Percentiles rank a stretch among this genome's conserved stretches.
These are phyloP conservation scores for Castanospermum australe DNA, from an alignment of 306 rosid species.

Conservation along the genomic window DNA sequence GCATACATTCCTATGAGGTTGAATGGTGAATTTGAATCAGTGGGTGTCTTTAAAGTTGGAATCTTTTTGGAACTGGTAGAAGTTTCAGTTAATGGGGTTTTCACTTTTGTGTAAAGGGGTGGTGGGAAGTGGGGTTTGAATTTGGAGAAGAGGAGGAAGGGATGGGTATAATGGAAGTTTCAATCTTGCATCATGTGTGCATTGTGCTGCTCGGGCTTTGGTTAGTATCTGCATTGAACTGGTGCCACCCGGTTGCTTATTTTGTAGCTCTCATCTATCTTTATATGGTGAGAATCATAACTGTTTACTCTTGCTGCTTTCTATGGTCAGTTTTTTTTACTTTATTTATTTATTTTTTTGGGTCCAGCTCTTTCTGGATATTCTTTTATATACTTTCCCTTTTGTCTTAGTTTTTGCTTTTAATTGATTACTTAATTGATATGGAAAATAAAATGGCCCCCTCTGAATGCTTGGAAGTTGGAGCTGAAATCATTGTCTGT, in stretches of 20 bases:
- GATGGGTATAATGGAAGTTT: conserved; percentile 74
- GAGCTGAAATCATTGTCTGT: conserved; percentile 13
- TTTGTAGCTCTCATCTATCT: conserved; percentile 72
- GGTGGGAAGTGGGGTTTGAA: no score
- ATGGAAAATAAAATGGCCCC: not conserved
- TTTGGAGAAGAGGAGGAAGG: not conserved
- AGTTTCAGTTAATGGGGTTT: not conserved
- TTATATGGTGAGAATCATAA: conserved; percentile 52
- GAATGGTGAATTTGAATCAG: not conserved
- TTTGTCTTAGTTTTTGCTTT: not conserved
- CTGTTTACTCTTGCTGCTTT: not conserved
- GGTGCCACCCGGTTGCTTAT: conserved; percentile 59
- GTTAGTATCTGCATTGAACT: conserved; percentile 64
- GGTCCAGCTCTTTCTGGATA: not conserved
- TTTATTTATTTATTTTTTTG: no score
- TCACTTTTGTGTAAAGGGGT: not conserved
- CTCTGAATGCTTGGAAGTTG: conserved; percentile 1
- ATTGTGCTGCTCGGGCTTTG: conserved; percentile 62
- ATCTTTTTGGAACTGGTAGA: not conserved
- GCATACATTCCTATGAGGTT: not conserved
- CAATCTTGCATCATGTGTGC: conserved; percentile 80
- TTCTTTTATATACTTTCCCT: not conserved
- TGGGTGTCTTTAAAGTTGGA: not conserved
- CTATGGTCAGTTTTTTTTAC: not conserved
- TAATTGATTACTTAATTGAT: not conserved